Evolutionary conservation across 306 rosid genomes (phyloP), one percentile per base, ranked within the genome.

Genomic region (Rubus parviflorus): DNA sequence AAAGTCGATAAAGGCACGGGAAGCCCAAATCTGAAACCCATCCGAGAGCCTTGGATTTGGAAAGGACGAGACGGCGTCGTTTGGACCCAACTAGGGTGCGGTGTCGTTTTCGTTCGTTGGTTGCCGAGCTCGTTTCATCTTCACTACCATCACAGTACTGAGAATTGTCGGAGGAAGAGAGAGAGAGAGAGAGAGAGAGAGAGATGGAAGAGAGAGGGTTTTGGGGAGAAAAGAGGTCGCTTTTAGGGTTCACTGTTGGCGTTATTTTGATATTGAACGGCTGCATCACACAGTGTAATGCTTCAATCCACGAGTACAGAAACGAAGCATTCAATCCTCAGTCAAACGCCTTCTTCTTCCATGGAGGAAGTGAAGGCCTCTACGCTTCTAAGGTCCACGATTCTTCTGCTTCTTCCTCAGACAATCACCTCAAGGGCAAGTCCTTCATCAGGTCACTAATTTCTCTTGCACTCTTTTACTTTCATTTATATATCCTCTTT

Each of bases 321-420:
- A 86, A 80, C 20, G 87, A 94, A 48, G 42, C 86, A 3, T 91
- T 91, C 81, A 85, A 57, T 64, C 90, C 93, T 49, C 87, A 88
- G 84, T 90, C 96, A 43, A 85, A 91, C 71, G 96, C 94, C n/a
- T 90, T 90, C 92, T 94, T 94, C 92, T 94, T 93, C 96, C 98
- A 91, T 74, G 98, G 96, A 51, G 98, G 97, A 67, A 91, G 92
- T 42, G 98, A 91, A 66, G 98, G 92, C 38, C 90, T 93, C 81
- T 76, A 83, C 74, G 89, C 97, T 71, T 84, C 97, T 56, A 87
- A 80, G 74, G 40, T 46, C 76, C 89, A 8, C 68, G 76, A 61
- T 81, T 77, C 83, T 72, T 16, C 79, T 54, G 6, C 63, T 2
- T 38, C 73, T 40, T 58, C 86, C 30, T 4, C 49, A n/a, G 80